Percentiles rank a stretch among this genome's conserved stretches.
Evolutionary conservation across 768 basidiomycete genomes (phyloP).

Genomic region (Favolaschia claudopus): DNA sequence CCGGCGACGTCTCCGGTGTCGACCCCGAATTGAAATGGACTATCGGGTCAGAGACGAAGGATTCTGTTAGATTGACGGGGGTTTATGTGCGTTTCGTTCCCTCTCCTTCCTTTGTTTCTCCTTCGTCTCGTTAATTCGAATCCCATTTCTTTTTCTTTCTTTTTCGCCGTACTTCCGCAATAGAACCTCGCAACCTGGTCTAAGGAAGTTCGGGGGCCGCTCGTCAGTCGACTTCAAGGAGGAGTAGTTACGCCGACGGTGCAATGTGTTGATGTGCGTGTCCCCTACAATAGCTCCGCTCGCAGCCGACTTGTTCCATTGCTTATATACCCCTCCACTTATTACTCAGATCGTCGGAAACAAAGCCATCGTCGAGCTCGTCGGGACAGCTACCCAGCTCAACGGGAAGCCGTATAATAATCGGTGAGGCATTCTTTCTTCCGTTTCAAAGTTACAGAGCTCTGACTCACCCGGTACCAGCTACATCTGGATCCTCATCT

Average conservation of each 20-base stretch:
- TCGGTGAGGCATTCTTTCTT: no score
- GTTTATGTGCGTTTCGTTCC: constrained; percentile 14
- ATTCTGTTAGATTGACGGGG: not conserved
- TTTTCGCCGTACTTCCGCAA: not conserved
- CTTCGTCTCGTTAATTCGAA: no score
- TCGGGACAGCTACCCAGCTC: not conserved
- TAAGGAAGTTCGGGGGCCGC: not conserved
- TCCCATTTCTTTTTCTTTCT: no score
- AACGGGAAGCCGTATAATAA: constrained; percentile 9
- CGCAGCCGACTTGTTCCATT: no score
- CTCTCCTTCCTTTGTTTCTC: no score
- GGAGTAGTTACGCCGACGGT: not conserved
- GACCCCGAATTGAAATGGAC: constrained; percentile 6
- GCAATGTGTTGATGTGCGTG: not conserved
- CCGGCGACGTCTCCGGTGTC: not conserved
- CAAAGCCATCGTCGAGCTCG: constrained; percentile 1
- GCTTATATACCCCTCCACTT: no score
- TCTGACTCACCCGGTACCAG: no score
- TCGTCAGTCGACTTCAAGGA: not conserved
- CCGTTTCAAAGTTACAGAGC: no score
- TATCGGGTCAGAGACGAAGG: constrained; percentile 3
- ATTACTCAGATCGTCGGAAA: constrained; percentile 12
- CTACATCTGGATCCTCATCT: constrained; percentile 10
- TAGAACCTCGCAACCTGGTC: constrained; percentile 6
- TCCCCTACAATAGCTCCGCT: not conserved